phyloP scores from a whole-genome alignment of 306 rosid species.

The Ceratonia siliqua region DNA sequence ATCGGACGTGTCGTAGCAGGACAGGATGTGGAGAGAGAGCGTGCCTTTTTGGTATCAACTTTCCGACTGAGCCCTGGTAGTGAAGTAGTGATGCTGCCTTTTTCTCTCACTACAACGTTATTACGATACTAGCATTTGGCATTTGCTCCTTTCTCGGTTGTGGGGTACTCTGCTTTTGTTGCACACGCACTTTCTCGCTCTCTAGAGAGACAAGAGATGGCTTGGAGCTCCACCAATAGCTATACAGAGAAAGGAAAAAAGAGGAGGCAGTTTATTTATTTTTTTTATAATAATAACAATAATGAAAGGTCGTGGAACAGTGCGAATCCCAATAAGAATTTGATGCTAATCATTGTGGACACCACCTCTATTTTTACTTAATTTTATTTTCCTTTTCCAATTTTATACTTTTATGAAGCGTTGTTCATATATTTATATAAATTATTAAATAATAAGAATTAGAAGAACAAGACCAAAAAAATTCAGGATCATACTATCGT shows the following conservation, averaged over 20 bases:
- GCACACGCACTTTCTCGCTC: conserved; percentile 19
- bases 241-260: conserved; percentile 35
- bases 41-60: conserved; percentile 64
- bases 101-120: conserved; percentile 35
- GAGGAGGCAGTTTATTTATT: conserved; percentile 3
- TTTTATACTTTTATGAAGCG: no score
- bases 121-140: conserved; percentile 36
- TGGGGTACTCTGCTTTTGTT: conserved; percentile 33
- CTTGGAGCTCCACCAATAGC: conserved; percentile 59
- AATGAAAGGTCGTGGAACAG: conserved; percentile 70
- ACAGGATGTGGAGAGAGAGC: conserved; percentile 29
- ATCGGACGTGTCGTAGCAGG: conserved; percentile 40
- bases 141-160: conserved; percentile 45
- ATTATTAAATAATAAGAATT: no score
- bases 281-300: conserved; percentile 10
- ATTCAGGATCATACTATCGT: no score
- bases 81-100: conserved; percentile 35
- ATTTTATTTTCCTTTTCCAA: no score
- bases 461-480: no score
- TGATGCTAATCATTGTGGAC: conserved; percentile 99
- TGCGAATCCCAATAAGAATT: conserved; percentile 99
- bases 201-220: conserved; percentile 53
- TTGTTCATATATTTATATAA: no score
- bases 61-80: conserved; percentile 63
- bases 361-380: conserved; percentile 77